Conservation (phyloP, 179 eudicot genomes). For the Sideroxylon spinosum region DNA sequence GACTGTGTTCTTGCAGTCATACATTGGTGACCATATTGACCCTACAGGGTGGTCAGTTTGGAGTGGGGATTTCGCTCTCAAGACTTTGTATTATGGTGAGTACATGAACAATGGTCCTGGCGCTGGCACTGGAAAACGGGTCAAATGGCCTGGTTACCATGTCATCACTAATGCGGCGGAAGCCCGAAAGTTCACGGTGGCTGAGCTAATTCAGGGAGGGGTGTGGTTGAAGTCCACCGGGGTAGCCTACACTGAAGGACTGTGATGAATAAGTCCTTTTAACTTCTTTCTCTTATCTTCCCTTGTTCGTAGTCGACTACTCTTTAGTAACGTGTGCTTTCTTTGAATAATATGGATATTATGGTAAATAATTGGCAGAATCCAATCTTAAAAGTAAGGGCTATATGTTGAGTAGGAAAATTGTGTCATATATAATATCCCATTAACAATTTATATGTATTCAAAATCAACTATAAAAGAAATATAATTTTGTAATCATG, state of each 20-base stretch:
- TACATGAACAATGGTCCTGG: slow-evolving; percentile 37
- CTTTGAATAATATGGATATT: neutral
- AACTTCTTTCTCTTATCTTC: neutral
- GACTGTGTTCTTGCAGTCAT: slow-evolving; percentile 26
- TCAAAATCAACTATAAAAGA: no score
- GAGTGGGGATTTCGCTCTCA: slow-evolving; percentile 34
- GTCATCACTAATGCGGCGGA: slow-evolving; percentile 22
- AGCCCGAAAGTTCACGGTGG: slow-evolving; percentile 27
- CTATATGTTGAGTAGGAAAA: neutral
- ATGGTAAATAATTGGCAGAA: neutral
- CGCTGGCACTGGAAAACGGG: slow-evolving; percentile 17
- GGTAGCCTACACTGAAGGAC: slow-evolving; percentile 18
- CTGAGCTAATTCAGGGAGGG: slow-evolving; percentile 21
- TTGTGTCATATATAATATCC: no score
- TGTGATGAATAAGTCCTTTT: slow-evolving; percentile 8
- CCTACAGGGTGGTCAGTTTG: slow-evolving; percentile 37
- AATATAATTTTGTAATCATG: no score
- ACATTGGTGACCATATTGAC: slow-evolving; percentile 21
- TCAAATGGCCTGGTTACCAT: slow-evolving; percentile 28
- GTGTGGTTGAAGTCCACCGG: slow-evolving; percentile 26
- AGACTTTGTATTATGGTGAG: slow-evolving; percentile 39
- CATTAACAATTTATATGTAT: no score
- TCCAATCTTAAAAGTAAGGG: neutral
- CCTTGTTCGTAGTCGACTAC: neutral
- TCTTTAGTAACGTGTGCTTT: neutral